Percentiles rank a stretch among this genome's conserved stretches.
Conservation (phyloP, 495 filamentous ascomycete genomes). For the Neurospora sp. region DNA sequence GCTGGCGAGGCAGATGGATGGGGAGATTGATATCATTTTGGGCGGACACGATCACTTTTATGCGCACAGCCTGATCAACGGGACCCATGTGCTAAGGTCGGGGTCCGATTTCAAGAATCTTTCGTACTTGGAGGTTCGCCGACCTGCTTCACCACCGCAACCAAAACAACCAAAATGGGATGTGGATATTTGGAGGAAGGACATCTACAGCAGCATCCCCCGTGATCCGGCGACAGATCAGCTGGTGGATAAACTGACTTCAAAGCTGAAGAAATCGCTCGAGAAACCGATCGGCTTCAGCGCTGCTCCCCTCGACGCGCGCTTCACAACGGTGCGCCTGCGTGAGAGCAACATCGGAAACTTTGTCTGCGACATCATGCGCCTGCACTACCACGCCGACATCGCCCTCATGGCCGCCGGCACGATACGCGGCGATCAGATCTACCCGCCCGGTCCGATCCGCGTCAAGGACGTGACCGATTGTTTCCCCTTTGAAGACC, state of each 20-base stretch:
- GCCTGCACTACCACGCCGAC: conserved; percentile 67
- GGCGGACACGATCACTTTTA: conserved; percentile 92
- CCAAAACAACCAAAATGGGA: conserved; percentile 48
- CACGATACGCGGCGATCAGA: conserved; percentile 78
- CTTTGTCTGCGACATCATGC: conserved; percentile 85
- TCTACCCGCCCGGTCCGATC: conserved; percentile 72
- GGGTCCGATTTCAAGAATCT: conserved; percentile 86
- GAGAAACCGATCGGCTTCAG: conserved; percentile 80
- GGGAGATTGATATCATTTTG: conserved; percentile 67
- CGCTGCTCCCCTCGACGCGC: conserved; percentile 65
- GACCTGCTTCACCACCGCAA: conserved; percentile 27
- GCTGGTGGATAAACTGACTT: conserved; percentile 58
- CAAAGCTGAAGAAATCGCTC: conserved; percentile 59
- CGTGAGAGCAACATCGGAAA: conserved; percentile 79
- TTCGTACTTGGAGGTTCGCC: conserved; percentile 70
- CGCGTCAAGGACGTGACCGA: conserved; percentile 64
- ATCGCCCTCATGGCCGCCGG: conserved; percentile 78
- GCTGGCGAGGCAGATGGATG: conserved; percentile 54
- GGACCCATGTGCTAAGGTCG: conserved; percentile 68
- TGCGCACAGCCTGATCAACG: conserved; percentile 61
- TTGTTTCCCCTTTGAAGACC: conserved; percentile 90
- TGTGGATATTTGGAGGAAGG: conserved; percentile 64
- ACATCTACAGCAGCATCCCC: conserved; percentile 56
- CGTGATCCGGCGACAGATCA: conserved; percentile 45
- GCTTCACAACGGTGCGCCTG: conserved; percentile 70